These are phyloP conservation scores for Cicer chorassanicum DNA, from an alignment of 306 rosid species.

Conservation along the genomic window DNA sequence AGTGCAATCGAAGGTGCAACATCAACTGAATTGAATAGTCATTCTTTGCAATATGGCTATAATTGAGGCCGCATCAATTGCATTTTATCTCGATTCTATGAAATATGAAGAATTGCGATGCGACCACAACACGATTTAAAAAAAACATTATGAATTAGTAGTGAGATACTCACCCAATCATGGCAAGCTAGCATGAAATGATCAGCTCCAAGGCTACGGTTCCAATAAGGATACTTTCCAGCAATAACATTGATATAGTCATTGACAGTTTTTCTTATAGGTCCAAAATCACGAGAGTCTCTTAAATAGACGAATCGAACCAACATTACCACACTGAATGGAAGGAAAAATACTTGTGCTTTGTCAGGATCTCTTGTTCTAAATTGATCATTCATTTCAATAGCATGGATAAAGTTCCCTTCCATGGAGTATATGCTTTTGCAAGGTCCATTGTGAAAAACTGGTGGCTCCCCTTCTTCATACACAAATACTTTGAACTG, in stretches of 20 bases:
- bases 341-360: conserved; percentile 82
- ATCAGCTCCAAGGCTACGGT: conserved; percentile 84
- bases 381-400: conserved; percentile 65
- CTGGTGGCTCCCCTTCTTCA: conserved; percentile 83
- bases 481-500: conserved; percentile 76
- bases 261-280: conserved; percentile 59
- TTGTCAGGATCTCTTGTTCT: conserved; percentile 70
- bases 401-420: conserved; percentile 75
- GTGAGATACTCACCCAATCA: conserved; percentile 66
- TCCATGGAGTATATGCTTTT: conserved; percentile 87
- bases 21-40: too few relatives aligned
- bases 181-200: conserved; percentile 93
- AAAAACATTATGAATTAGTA: not conserved
- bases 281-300: conserved; percentile 65
- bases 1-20: too few relatives aligned
- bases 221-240: conserved; percentile 73
- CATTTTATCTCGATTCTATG: too few relatives aligned
- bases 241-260: conserved; percentile 71
- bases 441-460: conserved; percentile 93
- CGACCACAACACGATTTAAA: not conserved
- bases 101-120: not conserved
- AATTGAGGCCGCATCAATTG: too few relatives aligned
- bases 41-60: too few relatives aligned
- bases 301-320: conserved; percentile 65
- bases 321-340: conserved; percentile 76